These are phyloP conservation scores for Clonostachys byssicola DNA, from an alignment of 2,329 filamentous ascomycete genomes.

Conservation along the genomic window DNA sequence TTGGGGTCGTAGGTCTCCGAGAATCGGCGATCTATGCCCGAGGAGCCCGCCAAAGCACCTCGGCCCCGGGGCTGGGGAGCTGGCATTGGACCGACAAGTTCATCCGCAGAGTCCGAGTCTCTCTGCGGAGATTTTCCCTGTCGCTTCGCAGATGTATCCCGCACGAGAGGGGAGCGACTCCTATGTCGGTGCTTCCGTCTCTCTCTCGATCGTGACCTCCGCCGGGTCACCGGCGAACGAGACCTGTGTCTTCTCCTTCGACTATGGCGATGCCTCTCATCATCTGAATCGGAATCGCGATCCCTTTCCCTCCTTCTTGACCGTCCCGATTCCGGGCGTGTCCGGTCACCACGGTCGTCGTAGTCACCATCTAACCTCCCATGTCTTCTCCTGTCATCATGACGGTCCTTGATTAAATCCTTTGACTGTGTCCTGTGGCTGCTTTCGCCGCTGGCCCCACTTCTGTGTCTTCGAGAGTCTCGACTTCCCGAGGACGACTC, in stretches of 20 bases:
- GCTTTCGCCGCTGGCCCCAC: neutral
- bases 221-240: conserved; percentile 12
- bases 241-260: conserved; percentile 10
- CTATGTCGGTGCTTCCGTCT: conserved; percentile 20
- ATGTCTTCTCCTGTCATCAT: conserved; percentile 9
- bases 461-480: conserved; percentile 1
- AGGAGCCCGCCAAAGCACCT: conserved; percentile 56
- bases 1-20: conserved; percentile 58
- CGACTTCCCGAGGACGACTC: conserved; percentile 5
- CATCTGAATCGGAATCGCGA: neutral
- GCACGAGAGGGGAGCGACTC: conserved; percentile 15
- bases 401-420: conserved; percentile 13
- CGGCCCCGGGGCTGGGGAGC: conserved; percentile 57
- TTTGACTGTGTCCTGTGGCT: neutral
- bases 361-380: conserved; percentile 13
- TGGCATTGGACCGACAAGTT: conserved; percentile 72
- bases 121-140: neutral
- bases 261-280: neutral
- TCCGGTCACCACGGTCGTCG: no score
- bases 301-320: neutral
- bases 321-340: neutral
- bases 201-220: conserved; percentile 5
- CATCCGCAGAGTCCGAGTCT: conserved; percentile 68
- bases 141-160: neutral
- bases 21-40: conserved; percentile 79